Percentiles rank a stretch among this genome's conserved stretches.
Evolutionary conservation across 2,329 filamentous ascomycete genomes (phyloP).

Genomic region (Aureobasidium melanogenum): DNA sequence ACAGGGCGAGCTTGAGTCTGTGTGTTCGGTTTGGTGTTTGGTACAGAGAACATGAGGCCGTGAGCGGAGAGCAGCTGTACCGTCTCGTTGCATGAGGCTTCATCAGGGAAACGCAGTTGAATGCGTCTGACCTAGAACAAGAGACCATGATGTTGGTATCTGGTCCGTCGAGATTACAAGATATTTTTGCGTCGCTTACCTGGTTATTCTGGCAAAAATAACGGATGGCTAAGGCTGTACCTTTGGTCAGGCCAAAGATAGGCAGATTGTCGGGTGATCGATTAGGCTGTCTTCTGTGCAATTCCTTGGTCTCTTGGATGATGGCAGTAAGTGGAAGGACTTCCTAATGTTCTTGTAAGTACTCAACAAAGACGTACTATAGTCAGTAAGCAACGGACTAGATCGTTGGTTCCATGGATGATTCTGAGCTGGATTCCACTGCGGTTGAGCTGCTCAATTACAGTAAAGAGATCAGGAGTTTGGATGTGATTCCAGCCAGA

Average conservation of each 20-base stretch:
- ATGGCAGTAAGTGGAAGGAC: conserved; percentile 11
- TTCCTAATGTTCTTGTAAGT: conserved; percentile 11
- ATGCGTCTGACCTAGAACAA: conserved; percentile 21
- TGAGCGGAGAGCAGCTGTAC: neutral
- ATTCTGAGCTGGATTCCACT: conserved; percentile 18
- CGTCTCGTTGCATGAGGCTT: conserved; percentile 15
- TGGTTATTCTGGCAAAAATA: conserved; percentile 29
- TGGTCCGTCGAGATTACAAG: neutral
- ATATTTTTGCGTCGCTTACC: conserved; percentile 19
- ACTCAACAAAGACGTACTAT: neutral
- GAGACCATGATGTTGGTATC: neutral
- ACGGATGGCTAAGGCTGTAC: conserved; percentile 32
- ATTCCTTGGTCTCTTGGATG: conserved; percentile 4
- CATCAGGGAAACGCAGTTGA: conserved; percentile 23
- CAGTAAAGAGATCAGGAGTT: neutral
- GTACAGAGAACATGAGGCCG: conserved; percentile 7
- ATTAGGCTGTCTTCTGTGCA: neutral
- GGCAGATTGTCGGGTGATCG: conserved; percentile 31
- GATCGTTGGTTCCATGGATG: conserved; percentile 30
- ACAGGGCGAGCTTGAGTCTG: neutral
- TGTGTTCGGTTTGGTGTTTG: neutral
- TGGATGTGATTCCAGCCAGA: conserved; percentile 5
- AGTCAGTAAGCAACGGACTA: conserved; percentile 24
- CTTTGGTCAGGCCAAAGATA: conserved; percentile 34
- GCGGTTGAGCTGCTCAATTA: neutral